Base-by-base conservation (phyloP, 805 yeast species). In the Wickerhamiella brachini region DNA sequence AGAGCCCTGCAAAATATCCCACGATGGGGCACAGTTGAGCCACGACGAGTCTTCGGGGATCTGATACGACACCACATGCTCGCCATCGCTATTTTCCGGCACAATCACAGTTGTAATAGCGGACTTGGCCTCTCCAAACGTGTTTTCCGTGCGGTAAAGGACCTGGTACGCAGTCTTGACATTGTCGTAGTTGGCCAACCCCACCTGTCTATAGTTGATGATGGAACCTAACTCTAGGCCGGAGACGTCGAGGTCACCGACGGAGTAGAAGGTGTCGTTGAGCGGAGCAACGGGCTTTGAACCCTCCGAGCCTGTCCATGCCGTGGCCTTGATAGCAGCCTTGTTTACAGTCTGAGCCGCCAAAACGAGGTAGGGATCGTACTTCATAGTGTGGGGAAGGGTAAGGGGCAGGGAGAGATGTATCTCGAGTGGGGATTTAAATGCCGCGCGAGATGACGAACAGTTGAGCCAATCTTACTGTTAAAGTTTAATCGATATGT, bases 21-120 rank as follows among this genome's bases (percentile, higher is more conserved):
- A 62, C 4, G 63, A 59, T 6, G 66, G 66, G 18, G 62, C 60
- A 51, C 65, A 62, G 37, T 56, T 56, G 29, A 58, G 45, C 47
- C 52, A 55, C 18, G 57, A 53, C 8, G 64, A 53, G 48, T 63
- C 66, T 45, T 63, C 64, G 45, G 60, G 54, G 45, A 53, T 37
- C 54, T 61, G 65, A 53, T 59, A 61, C n/a, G 64, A 60, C 8
- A 60, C 48, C 29, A 62, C 45, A 29, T 51, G 51, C 37, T 50
- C 45, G 13, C 45, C 45, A 7, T 37, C 42, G 46, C 44, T 20
- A 34, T 38, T 39, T 10, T 20, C 12, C 10, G 58, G 59, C 21
- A 37, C 44, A 47, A 56, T 51, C 3, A 55, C 48, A n/a, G 59
- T 55, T 15, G 57, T 54, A 15, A 56, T 48, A 12, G 56, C 47